Evolutionary conservation across 2,329 filamentous ascomycete genomes (phyloP), one percentile per base, ranked within the genome.

Genomic region (Diaporthe eres): DNA sequence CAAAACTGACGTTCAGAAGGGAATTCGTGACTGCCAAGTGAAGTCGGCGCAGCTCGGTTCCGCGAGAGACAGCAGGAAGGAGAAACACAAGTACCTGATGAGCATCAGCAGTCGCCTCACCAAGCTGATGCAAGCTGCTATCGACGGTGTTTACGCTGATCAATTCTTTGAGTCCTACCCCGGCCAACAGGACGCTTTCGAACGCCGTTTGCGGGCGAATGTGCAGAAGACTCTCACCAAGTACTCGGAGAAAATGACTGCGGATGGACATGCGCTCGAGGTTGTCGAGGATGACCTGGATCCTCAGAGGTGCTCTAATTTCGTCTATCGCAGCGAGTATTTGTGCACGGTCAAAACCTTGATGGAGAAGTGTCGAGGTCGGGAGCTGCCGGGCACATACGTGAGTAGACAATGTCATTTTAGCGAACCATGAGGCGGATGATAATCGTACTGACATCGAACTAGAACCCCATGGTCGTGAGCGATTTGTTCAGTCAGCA

Each of bases 31-130:
- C 0, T 87, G 85, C 71, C 79, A 84, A 5, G 77, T 77, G 0
- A 80, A 80, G 0, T 82, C 93, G 2, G 76, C 83, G 1, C 82
- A 83, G 13, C 84, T 93, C 0, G 91, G 92, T 0, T 82, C 83
- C 1, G 83, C 86, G 12, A 84, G 91, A 8, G 81, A 79, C 2
- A 89, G 86, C 0, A 37, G 83, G 0, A 74, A 82, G 0, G 86
- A 92, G 74, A 79, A 79, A 34, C 75, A 79, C 51, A 72, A 74
- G 76, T 70, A 58, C 68, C 44, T 75, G 47, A 31, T 76, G 77
- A 3, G 51, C 49, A 58, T 77, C 44, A 76, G 75, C 31, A 76
- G 78, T 3, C 71, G 77, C 7, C 55, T 63, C 5, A 72, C 76
- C 1, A 78, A 78, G 15, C 72, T 51, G 4, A 81, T 79, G 0